Evolutionary conservation across 2,329 filamentous ascomycete species (phyloP), one percentile per base, ranked within the genome.

Genomic region (Colletotrichum lini): DNA sequence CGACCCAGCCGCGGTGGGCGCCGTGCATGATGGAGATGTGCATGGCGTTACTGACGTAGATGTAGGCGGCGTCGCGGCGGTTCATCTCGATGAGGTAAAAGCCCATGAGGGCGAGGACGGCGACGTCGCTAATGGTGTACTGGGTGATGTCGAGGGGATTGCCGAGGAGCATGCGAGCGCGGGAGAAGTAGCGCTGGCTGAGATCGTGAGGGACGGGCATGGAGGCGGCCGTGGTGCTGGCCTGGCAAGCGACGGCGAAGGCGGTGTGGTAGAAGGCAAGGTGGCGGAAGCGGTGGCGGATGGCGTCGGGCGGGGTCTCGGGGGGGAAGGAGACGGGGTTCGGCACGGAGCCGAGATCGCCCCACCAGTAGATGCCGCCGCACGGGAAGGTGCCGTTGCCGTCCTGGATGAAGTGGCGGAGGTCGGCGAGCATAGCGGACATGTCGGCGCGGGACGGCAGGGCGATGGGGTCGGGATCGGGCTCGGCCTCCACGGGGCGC

Each of bases 321-420:
- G 78, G 73, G 6, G 73, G 38, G 72, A 75, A 50, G 60, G 74
- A 63, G 44, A 72, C 40, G n/a, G 65, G 35, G 16, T 67, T 67
- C 40, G 79, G 80, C 2, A 79, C 61, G 40, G 78, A 76, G 26
- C 78, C 74, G 30, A 86, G 78, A 52, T 85, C 79, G 30, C 82
- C 82, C 83, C 84, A 88, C 79, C 83, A 87, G 74, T 84, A 84
- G 47, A 86, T 83, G 38, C 86, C 86, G 21, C 86, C 86, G 23
- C 82, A 83, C 9, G 78, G 76, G 74, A 82, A 85, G 8, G 74
- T 73, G 15, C 81, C 82, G 68, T 78, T 80, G 40, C 82, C 84
- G 54, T 87, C 84, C 73, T 86, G 84, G 63, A 88, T 77, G 65
- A 84, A 84, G 70, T 79, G 80, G 54, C 84, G 79, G 23, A 86